phyloP scores from a whole-genome alignment of 257 asterid genomes.

The Orobanche coerulescens region DNA sequence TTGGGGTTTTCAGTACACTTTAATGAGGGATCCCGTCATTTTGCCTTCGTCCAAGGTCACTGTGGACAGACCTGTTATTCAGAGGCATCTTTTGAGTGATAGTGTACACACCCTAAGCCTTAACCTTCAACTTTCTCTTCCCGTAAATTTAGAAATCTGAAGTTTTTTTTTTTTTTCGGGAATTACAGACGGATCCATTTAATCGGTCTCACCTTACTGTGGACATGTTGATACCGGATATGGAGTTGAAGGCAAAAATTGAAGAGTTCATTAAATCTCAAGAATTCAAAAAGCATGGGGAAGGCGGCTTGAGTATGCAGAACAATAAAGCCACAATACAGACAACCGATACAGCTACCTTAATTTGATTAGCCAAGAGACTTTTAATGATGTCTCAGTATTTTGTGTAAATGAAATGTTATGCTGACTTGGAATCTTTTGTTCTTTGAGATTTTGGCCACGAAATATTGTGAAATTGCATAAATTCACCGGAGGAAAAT shows the following conservation, averaged over 20 bases:
- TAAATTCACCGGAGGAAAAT: neutral
- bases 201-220: conserved; percentile 83
- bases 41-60: conserved; percentile 79
- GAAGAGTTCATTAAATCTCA: conserved; percentile 64
- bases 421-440: conserved; percentile 23
- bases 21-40: conserved; percentile 94
- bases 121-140: neutral
- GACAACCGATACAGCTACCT: conserved; percentile 51
- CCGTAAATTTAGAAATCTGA: neutral
- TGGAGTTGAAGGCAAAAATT: conserved; percentile 72
- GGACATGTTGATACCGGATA: conserved; percentile 85
- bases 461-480: neutral
- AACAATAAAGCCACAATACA: conserved; percentile 53
- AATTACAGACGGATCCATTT: conserved; percentile 84
- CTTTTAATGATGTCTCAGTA: neutral
- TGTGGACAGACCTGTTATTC: conserved; percentile 81
- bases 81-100: conserved; percentile 93
- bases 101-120: conserved; percentile 34
- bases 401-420: conserved; percentile 35
- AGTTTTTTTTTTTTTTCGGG: neutral
- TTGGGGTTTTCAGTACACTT: conserved; percentile 64
- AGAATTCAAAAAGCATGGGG: conserved; percentile 36
- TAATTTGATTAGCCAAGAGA: conserved; percentile 49
- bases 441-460: neutral
- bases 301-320: conserved; percentile 32